Evolutionary conservation across 148 eudicot genomes (phyloP).

Genomic region (Tetragonia tetragonoides): DNA sequence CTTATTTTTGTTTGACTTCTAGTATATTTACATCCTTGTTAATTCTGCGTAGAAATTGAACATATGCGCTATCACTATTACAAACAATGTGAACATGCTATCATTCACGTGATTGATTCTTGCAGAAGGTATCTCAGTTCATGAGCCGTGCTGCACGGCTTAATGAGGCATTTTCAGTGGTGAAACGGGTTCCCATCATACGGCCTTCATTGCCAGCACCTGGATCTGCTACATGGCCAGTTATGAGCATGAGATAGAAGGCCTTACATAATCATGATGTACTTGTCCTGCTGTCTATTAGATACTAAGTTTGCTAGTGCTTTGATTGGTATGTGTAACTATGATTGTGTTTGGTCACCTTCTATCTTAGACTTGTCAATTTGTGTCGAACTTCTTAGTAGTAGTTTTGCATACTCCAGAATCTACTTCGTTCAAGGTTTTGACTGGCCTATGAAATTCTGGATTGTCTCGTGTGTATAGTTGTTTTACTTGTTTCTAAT

Average conservation of each 20-base stretch:
- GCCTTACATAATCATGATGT: background rate
- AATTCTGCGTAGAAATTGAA: background rate
- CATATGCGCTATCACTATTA: background rate
- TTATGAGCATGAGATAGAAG: conserved; percentile 61
- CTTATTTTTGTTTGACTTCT: background rate
- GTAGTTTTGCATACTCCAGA: conserved; percentile 22
- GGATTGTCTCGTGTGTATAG: conserved; percentile 7
- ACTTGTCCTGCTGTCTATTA: conserved; percentile 5
- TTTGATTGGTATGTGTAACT: conserved; percentile 10
- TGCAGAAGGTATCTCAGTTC: conserved; percentile 93
- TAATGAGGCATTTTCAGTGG: conserved; percentile 91
- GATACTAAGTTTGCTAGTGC: conserved; percentile 10
- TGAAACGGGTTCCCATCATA: conserved; percentile 71
- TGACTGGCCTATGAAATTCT: background rate
- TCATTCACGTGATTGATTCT: conserved; percentile 1
- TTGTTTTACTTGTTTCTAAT: conserved; percentile 10
- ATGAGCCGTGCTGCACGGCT: conserved; percentile 80
- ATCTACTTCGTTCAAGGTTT: background rate
- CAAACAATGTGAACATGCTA: background rate
- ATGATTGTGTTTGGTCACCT: conserved; percentile 5
- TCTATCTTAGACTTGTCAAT: conserved; percentile 2
- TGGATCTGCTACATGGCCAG: conserved; percentile 77
- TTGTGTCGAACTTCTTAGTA: conserved; percentile 12
- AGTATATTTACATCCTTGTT: background rate
- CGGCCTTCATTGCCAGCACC: conserved; percentile 79